These are phyloP conservation scores for Sporothrix mexicana DNA, from an alignment of 2,329 filamentous ascomycete species.

Conservation along the genomic window DNA sequence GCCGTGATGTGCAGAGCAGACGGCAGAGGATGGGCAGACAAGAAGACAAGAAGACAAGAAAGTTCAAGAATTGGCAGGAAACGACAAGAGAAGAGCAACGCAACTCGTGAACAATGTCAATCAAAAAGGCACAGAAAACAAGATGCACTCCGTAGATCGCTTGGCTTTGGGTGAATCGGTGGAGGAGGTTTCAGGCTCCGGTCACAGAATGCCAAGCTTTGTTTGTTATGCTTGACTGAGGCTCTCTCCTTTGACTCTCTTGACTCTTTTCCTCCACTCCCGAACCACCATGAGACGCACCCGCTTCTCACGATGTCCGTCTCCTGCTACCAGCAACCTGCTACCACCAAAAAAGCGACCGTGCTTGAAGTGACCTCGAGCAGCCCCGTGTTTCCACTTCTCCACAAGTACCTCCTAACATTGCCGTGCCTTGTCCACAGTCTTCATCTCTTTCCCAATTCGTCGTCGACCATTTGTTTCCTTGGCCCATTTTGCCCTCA, in stretches of 20 bases:
- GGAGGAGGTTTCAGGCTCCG: conserved; percentile 22
- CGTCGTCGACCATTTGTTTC: background rate
- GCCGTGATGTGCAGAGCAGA: conserved; percentile 23
- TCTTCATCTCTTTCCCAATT: background rate
- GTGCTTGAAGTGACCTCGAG: conserved; percentile 23
- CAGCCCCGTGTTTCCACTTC: background rate
- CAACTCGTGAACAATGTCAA: too few species aligned
- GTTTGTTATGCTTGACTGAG: conserved; percentile 16
- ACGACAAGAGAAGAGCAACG: too few species aligned
- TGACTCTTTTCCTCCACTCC: background rate
- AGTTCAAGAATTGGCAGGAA: too few species aligned
- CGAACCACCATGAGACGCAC: conserved; percentile 27
- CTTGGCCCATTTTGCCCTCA: conserved; percentile 21
- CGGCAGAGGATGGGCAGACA: background rate
- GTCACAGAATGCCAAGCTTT: conserved; percentile 27
- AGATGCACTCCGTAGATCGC: conserved; percentile 26
- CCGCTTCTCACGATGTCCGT: conserved; percentile 18
- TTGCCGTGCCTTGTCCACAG: background rate
- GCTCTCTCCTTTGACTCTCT: background rate
- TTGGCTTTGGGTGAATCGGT: conserved; percentile 7
- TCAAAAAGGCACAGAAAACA: background rate
- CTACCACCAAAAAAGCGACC: background rate
- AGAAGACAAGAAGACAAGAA: background rate
- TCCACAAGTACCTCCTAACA: conserved; percentile 12
- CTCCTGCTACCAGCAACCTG: background rate